Base-by-base conservation (phyloP, 2,329 filamentous ascomycete species). In the Bipolaris oryzae region DNA sequence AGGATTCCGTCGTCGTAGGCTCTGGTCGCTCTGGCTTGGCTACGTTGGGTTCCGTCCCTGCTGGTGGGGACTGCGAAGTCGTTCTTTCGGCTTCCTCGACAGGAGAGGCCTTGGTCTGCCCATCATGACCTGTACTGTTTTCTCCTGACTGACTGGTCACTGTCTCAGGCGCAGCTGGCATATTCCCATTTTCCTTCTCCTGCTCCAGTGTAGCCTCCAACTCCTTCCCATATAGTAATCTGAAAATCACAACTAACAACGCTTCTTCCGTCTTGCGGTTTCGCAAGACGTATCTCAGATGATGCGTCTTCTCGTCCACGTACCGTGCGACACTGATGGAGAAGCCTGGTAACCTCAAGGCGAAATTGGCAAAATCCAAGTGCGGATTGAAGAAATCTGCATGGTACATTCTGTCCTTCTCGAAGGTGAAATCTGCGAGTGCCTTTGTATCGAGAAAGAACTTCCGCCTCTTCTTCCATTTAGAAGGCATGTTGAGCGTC, bases 321-420 rank as follows among this genome's bases (percentile, higher is more conserved):
- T 81, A 81, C 61, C 74, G 77, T 41, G 78, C 74, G 3, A 81
- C 78, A 13, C 73, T 74, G 23, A 81, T 73, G 2, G 71, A 76
- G 50, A 81, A 80, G 0, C 79, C 80, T 0, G 79, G 80, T 15
- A 82, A 58, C 51, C 78, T 76, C 3, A 82, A 57, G 3, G 75
- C 68, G 55, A 80, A 80, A 42, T 79, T 79, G 1, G 76, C 75
- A 63, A 81, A 82, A 58, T 81, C 79, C 5, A 82, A 63, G 63
- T 81, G 80, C 20, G 78, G 78, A 50, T 82, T 82, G 70, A 78
- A 80, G 56, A 82, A 81, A 53, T 82, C 80, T 1, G 69, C 78
- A 37, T 78, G 73, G 52, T 82, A 81, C 51, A 76, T 51, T 18
- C 80, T 55, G 0, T 76, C 79, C 53, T 77, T 74, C 55, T 81